These are phyloP conservation scores for Capsicum pubescens DNA, from an alignment of 257 asterid genomes.

Conservation along the genomic window DNA sequence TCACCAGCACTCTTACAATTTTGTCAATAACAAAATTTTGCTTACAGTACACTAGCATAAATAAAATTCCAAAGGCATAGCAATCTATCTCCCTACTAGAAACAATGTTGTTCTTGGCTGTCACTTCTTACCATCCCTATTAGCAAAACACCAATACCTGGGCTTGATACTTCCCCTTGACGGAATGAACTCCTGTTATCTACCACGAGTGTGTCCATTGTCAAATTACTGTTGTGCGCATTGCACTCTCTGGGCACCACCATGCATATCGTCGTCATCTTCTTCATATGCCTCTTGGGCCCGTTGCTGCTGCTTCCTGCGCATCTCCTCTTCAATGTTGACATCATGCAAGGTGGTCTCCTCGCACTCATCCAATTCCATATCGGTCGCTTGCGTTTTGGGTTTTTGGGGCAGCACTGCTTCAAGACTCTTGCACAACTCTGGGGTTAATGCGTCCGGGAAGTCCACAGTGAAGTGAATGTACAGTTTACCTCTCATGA, in stretches of 20 bases:
- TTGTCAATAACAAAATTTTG: neutral
- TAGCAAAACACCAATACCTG: neutral
- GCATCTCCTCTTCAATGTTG: slow-evolving; percentile 44
- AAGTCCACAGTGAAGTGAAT: slow-evolving; percentile 41
- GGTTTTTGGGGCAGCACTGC: slow-evolving; percentile 37
- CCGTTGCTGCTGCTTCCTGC: slow-evolving; percentile 38
- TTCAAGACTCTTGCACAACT: slow-evolving; percentile 38
- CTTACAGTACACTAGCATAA: neutral
- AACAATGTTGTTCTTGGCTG: slow-evolving; percentile 9
- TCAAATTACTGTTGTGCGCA: slow-evolving; percentile 35
- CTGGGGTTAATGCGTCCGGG: slow-evolving; percentile 34
- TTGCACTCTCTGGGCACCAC: slow-evolving; percentile 38
- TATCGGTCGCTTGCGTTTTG: slow-evolving; percentile 23
- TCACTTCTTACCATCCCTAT: slow-evolving; percentile 14
- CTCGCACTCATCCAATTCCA: slow-evolving; percentile 42
- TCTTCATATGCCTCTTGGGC: slow-evolving; percentile 37
- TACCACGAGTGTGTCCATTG: neutral
- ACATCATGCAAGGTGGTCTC: slow-evolving; percentile 42
- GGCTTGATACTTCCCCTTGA: neutral
- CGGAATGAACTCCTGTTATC: neutral
- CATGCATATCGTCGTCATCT: slow-evolving; percentile 36
- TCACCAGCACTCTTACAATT: neutral
- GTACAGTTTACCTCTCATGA: slow-evolving; percentile 44
- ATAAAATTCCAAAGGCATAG: neutral
- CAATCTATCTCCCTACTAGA: slow-evolving; percentile 20